Percentiles rank a stretch among this genome's conserved stretches.
phyloP scores from a whole-genome alignment of 768 basidiomycete species.

The Cantharellus cinnabarinus region DNA sequence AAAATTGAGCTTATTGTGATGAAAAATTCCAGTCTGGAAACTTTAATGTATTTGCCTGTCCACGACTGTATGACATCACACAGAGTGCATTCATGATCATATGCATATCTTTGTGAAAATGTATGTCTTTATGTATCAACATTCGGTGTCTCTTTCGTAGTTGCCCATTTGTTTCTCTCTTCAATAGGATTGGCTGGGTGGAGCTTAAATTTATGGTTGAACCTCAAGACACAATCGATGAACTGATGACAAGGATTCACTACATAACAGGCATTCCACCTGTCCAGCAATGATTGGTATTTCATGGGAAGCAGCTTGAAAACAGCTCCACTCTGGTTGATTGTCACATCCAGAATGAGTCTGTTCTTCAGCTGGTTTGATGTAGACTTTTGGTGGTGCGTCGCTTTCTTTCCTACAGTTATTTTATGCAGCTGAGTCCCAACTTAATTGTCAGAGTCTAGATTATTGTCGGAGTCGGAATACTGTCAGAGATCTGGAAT shows the following conservation, averaged over 20 bases:
- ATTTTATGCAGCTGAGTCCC: slow-evolving; percentile 11
- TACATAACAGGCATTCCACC: slow-evolving; percentile 51
- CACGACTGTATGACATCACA: too few relatives aligned
- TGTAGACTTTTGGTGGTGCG: not conserved
- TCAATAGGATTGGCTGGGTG: slow-evolving; percentile 14
- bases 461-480: too few relatives aligned
- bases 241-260: slow-evolving; percentile 94
- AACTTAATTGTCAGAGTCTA: too few relatives aligned
- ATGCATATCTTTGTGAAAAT: slow-evolving; percentile 28
- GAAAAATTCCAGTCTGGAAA: too few relatives aligned
- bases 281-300: slow-evolving; percentile 28
- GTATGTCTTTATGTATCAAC: slow-evolving; percentile 10
- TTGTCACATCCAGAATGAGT: not conserved
- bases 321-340: not conserved
- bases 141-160: not conserved
- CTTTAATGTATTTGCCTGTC: too few relatives aligned
- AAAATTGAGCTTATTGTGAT: too few relatives aligned
- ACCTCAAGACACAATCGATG: slow-evolving; percentile 32
- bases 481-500: too few relatives aligned
- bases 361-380: slow-evolving; percentile 13
- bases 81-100: slow-evolving; percentile 60
- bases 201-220: slow-evolving; percentile 33
- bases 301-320: slow-evolving; percentile 10
- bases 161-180: not conserved
- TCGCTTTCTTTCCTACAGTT: not conserved